phyloP scores from a whole-genome alignment of 345 rosid genomes.

The Dipteronia sinensis region DNA sequence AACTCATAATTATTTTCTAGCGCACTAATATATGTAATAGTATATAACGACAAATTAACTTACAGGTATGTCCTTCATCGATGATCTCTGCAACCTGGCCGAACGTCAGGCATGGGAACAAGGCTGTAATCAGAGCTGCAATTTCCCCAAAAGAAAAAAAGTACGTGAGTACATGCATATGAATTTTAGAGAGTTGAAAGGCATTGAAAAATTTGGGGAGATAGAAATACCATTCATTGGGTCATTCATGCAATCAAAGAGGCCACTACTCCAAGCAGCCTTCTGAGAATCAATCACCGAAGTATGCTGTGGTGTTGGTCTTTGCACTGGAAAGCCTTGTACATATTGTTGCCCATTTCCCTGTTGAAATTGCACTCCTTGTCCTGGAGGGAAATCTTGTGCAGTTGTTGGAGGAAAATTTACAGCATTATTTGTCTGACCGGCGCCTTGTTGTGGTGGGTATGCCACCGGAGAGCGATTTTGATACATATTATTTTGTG shows the following conservation, averaged over 20 bases:
- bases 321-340: slow-evolving; percentile 29
- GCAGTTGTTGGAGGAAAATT: slow-evolving; percentile 3
- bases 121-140: slow-evolving; percentile 57
- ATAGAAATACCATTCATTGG: slow-evolving; percentile 50
- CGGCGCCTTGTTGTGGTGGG: background rate
- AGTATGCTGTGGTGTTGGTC: background rate
- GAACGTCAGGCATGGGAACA: slow-evolving; percentile 51
- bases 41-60: slow-evolving; percentile 11
- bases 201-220: background rate
- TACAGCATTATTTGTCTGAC: too few species aligned
- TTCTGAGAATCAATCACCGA: background rate
- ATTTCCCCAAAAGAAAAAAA: background rate
- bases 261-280: slow-evolving; percentile 52
- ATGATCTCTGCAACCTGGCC: slow-evolving; percentile 68
- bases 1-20: background rate
- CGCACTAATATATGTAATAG: too few species aligned
- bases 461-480: background rate
- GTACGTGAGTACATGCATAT: background rate
- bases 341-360: background rate
- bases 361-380: slow-evolving; percentile 4
- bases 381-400: background rate
- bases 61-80: slow-evolving; percentile 55
- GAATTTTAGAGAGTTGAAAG: background rate
- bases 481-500: background rate
- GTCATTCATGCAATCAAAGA: slow-evolving; percentile 72